Evolutionary conservation across 1,284 basidiomycete species (phyloP).

Genomic region (Cutaneotrichosporon dermatis): DNA sequence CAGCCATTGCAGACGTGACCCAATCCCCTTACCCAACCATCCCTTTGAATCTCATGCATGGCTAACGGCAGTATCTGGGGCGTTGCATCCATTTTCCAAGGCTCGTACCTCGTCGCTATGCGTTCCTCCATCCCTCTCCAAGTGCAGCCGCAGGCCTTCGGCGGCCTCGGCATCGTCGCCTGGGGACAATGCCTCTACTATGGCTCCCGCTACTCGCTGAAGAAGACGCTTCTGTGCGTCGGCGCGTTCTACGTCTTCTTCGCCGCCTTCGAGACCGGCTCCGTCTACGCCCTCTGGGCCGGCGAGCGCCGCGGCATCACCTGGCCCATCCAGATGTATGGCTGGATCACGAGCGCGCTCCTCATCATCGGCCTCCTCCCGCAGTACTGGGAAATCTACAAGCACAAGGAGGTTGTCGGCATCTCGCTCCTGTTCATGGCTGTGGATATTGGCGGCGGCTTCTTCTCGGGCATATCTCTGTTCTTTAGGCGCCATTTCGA

Average conservation of each 20-base stretch:
- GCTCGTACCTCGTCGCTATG: slow-evolving; percentile 65
- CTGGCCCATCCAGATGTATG: slow-evolving; percentile 59
- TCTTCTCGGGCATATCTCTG: slow-evolving; percentile 65
- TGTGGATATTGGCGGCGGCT: slow-evolving; percentile 66
- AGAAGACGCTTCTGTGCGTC: slow-evolving; percentile 49
- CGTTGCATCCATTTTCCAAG: slow-evolving; percentile 59
- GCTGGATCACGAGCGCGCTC: slow-evolving; percentile 60
- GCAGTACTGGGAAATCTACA: slow-evolving; percentile 64
- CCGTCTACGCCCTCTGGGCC: slow-evolving; percentile 58
- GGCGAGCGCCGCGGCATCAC: slow-evolving; percentile 53
- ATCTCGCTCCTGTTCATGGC: slow-evolving; percentile 67
- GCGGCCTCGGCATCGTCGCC: slow-evolving; percentile 59
- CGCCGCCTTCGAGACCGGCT: slow-evolving; percentile 59
- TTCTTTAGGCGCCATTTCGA: slow-evolving; percentile 66
- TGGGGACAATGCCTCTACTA: slow-evolving; percentile 68
- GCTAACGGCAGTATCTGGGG: slow-evolving; percentile 56
- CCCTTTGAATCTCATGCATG: not conserved
- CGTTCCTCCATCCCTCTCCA: slow-evolving; percentile 63
- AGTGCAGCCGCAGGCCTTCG: slow-evolving; percentile 71
- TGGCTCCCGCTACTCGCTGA: slow-evolving; percentile 39
- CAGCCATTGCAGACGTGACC: no score
- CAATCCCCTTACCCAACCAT: no score
- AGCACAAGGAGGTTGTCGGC: slow-evolving; percentile 64
- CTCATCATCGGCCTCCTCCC: slow-evolving; percentile 62
- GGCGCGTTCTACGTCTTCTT: slow-evolving; percentile 51